phyloP scores from a whole-genome alignment of 2,329 filamentous ascomycete species.

The Hypomyces rosellus region DNA sequence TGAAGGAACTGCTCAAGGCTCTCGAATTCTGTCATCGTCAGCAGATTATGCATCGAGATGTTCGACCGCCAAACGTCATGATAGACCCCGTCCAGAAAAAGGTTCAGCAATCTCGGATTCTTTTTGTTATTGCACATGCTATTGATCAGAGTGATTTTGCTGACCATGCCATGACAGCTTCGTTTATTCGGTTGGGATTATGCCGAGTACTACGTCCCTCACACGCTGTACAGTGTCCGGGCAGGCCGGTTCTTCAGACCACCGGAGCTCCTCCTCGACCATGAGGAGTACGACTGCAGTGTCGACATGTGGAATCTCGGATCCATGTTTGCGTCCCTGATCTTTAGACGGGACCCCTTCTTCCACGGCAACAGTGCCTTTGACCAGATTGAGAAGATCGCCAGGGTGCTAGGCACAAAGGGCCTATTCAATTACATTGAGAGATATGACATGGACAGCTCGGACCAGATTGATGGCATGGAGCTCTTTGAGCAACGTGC shows the following conservation, averaged over 20 bases:
- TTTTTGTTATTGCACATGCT: background rate
- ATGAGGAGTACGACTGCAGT: constrained; percentile 98
- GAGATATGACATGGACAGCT: constrained; percentile 98
- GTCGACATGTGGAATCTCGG: constrained; percentile 99
- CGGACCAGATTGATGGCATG: constrained; percentile 96
- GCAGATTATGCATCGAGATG: constrained; percentile 98
- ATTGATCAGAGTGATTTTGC: background rate
- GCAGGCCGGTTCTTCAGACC: constrained; percentile 97
- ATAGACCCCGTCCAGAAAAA: constrained; percentile 99
- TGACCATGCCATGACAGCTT: constrained; percentile 47
- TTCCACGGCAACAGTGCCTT: constrained; percentile 99
- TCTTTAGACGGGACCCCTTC: constrained; percentile 98
- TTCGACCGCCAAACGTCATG: constrained; percentile 99
- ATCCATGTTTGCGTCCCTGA: constrained; percentile 99
- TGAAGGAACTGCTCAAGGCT: constrained; percentile 92
- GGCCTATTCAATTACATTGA: constrained; percentile 97
- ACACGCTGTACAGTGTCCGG: constrained; percentile 96
- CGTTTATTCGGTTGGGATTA: constrained; percentile 98
- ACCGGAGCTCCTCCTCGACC: constrained; percentile 92
- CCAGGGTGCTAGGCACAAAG: constrained; percentile 96
- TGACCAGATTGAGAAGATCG: constrained; percentile 97
- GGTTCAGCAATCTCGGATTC: constrained; percentile 40
- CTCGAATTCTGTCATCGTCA: constrained; percentile 99
- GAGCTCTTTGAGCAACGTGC: constrained; percentile 94
- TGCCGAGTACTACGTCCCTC: constrained; percentile 96